phyloP scores from a whole-genome alignment of 768 basidiomycete genomes.

The Exidia glandulosa region DNA sequence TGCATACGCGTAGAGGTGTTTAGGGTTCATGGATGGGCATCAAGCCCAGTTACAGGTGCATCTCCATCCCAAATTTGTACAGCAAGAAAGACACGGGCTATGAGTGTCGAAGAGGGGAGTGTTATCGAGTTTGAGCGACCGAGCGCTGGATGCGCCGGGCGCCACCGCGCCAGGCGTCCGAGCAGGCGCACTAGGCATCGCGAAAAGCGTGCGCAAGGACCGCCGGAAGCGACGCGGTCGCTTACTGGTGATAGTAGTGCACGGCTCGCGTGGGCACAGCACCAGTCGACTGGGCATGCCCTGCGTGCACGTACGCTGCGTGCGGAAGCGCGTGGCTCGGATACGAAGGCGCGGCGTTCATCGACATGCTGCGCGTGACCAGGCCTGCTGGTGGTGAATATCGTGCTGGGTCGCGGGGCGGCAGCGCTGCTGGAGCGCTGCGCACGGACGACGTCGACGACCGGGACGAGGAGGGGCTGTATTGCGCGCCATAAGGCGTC shows the following conservation, averaged over 20 bases:
- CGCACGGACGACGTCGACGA: not conserved
- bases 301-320: not conserved
- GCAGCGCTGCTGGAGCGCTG: not conserved
- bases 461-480: no score
- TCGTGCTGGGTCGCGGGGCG: not conserved
- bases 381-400: not conserved
- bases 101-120: not conserved
- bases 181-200: not conserved
- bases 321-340: not conserved
- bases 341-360: not conserved
- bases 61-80: not conserved
- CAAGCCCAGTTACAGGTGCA: not conserved
- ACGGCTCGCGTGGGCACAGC: not conserved
- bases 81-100: not conserved
- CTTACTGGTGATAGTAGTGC: not conserved
- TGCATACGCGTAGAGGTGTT: not conserved
- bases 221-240: not conserved
- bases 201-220: not conserved
- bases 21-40: not conserved
- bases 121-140: not conserved
- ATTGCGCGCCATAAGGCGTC: not conserved
- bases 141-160: not conserved
- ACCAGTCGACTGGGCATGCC: not conserved
- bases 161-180: not conserved
- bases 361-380: not conserved